Conservation (phyloP, 139 green algal genomes). For the Trebouxia sp. region DNA sequence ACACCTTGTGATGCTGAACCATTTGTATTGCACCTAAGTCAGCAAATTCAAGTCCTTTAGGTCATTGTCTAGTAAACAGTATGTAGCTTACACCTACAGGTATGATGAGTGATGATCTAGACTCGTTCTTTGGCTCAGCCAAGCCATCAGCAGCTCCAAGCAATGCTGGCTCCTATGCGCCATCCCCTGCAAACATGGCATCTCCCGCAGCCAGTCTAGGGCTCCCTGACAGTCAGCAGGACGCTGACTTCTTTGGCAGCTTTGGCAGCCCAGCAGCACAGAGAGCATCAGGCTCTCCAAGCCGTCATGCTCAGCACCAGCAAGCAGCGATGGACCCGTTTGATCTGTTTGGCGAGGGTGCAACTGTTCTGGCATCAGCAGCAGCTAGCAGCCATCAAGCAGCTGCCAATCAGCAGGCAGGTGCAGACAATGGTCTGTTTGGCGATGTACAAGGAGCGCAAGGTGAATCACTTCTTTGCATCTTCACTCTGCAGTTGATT, state of each 20-base stretch:
- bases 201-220: conserved; percentile 1
- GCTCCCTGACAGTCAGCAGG: background rate
- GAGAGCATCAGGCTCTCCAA: background rate
- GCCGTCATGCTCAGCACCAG: background rate
- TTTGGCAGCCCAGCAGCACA: conserved; percentile 1
- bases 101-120: background rate
- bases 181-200: conserved; percentile 18
- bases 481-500: no score
- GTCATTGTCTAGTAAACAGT: no score
- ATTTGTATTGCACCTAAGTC: no score
- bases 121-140: conserved; percentile 17
- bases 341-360: conserved; percentile 13
- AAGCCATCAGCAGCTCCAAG: conserved; percentile 18
- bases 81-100: no score
- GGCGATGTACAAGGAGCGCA: background rate
- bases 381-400: no score
- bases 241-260: conserved; percentile 4
- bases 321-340: background rate
- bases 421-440: conserved; percentile 1
- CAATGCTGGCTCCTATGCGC: background rate
- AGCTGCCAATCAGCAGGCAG: background rate
- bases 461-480: no score
- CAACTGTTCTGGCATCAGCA: background rate
- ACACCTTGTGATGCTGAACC: no score
- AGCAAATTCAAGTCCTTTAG: no score